phyloP scores from a whole-genome alignment of 2,329 filamentous ascomycete species.

The Fusarium falciforme region DNA sequence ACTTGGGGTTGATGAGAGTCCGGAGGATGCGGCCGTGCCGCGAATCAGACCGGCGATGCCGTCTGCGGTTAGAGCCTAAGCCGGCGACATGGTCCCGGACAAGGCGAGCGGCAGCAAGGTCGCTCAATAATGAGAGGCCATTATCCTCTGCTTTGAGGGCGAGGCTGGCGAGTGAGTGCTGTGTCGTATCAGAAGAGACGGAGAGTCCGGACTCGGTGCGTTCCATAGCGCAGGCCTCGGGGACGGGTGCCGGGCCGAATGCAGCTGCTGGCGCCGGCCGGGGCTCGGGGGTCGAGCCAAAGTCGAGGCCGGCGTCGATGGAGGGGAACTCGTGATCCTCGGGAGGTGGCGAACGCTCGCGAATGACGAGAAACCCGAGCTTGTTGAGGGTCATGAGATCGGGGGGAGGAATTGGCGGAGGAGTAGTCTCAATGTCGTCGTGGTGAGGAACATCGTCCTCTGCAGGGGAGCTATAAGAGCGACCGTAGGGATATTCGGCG shows the following conservation, averaged over 20 bases:
- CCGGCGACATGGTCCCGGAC: constrained; percentile 61
- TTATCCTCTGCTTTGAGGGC: constrained; percentile 44
- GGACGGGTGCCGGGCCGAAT: constrained; percentile 17
- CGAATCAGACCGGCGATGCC: constrained; percentile 58
- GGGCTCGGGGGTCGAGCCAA: constrained; percentile 28
- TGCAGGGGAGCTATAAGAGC: constrained; percentile 4
- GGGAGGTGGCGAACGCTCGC: constrained; percentile 46
- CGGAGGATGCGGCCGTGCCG: constrained; percentile 68
- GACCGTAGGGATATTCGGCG: constrained; percentile 19
- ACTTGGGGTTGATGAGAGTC: constrained; percentile 65
- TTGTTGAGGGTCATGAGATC: constrained; percentile 48
- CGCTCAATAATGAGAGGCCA: constrained; percentile 52
- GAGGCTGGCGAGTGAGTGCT: constrained; percentile 43
- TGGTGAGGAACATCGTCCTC: constrained; percentile 26
- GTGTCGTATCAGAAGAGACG: constrained; percentile 56
- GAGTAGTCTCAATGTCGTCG: constrained; percentile 23
- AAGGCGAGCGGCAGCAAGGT: constrained; percentile 60
- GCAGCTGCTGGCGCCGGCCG: constrained; percentile 27
- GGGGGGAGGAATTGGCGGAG: constrained; percentile 24
- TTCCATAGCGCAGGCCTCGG: constrained; percentile 53
- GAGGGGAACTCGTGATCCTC: constrained; percentile 32
- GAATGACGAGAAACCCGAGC: constrained; percentile 53
- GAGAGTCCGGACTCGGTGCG: constrained; percentile 62
- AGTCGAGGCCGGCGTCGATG: constrained; percentile 28
- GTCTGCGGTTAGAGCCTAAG: constrained; percentile 47